Base-by-base conservation (phyloP, 805 yeast genomes). In the Sugiyamaella chiloensis region DNA sequence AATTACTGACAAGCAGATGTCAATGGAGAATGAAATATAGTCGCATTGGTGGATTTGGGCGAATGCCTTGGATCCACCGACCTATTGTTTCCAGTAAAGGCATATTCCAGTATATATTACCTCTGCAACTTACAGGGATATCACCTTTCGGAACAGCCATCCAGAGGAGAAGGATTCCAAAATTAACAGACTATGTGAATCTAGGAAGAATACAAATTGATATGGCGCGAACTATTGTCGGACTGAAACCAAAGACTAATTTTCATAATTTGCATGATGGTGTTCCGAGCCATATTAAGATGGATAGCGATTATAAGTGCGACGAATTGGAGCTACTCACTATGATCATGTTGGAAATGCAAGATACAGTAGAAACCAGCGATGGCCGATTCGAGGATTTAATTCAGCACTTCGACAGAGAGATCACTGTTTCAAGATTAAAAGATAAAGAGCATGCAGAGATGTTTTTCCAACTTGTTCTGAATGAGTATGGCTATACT, bases 401-500 rank as follows among this genome's bases (percentile, higher is more conserved):
- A n/a, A 14, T 29, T 17, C 5, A 4, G 17, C 34, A 29, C 17
- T 17, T 29, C 5, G 34, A 29, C 16, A 14, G 34, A 14, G 7
- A n/a, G n/a, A n/a, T n/a, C n/a, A n/a, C n/a, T n/a, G n/a, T n/a
- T n/a, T n/a, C n/a, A n/a, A n/a, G n/a, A n/a, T n/a, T n/a, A n/a
- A n/a, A n/a, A n/a, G n/a, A n/a, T n/a, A n/a, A n/a, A n/a, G n/a
- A n/a, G n/a, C n/a, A n/a, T n/a, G n/a, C n/a, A n/a, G n/a, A n/a
- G n/a, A n/a, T n/a, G n/a, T n/a, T n/a, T n/a, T n/a, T n/a, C n/a
- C n/a, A n/a, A n/a, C n/a, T n/a, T n/a, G 12, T 34, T 5, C 43
- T 58, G 9, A 34, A 45, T n/a, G 42, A 35, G 14, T 35, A 48
- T 37, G 58, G 57, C 5, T 53, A 49, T 32, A 17, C 14, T 16